Base-by-base conservation (phyloP, 2,329 filamentous ascomycete genomes). In the Alternaria brassicicola region DNA sequence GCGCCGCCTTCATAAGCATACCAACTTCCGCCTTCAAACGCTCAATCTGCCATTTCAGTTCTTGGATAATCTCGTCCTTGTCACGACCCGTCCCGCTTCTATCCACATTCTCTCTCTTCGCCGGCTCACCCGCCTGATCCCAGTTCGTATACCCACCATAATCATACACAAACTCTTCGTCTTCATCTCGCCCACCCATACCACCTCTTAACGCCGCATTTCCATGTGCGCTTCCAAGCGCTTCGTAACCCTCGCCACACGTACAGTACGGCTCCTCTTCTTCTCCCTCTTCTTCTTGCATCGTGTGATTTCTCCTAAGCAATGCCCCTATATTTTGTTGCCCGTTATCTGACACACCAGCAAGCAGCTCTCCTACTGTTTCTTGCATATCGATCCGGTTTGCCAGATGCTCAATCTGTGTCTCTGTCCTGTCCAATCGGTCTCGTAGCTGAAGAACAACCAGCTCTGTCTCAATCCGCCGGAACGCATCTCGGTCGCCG, bases 181-280 rank as follows among this genome's bases (percentile, higher is more conserved):
- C 52, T 23, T 56, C 52, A 38, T 47, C 42, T n/a, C 48, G n/a
- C 19, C 26, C 54, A 25, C 55, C 48, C 55, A 52, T 57, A 13
- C 49, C 48, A 6, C 42, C 42, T 46, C 55, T 31, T 19, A 53
- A 21, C 13, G 3, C 21, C 0, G 10, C 10, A 23, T 23, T 2
- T 25, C 9, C 43, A 17, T 35, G 10, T 10, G 1, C 12, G 15
- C 2, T 10, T n/a, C 9, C 19, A 47, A 33, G 8, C 3, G 23
- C 43, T 23, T 33, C 12, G 17, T 13, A 21, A n/a, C 13, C 13
- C 7, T 33, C 43, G 4, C 19, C 30, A n/a, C 30, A 47, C 2
- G 19, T 33, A 47, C 30, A 35, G 5, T 33, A 47, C 21, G 28
- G 13, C 19, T 6, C 28, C 15, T 33, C 28, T 1, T 33, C 19